phyloP scores from a whole-genome alignment of 2,329 filamentous ascomycete genomes.

The Aspergillus floridensis region DNA sequence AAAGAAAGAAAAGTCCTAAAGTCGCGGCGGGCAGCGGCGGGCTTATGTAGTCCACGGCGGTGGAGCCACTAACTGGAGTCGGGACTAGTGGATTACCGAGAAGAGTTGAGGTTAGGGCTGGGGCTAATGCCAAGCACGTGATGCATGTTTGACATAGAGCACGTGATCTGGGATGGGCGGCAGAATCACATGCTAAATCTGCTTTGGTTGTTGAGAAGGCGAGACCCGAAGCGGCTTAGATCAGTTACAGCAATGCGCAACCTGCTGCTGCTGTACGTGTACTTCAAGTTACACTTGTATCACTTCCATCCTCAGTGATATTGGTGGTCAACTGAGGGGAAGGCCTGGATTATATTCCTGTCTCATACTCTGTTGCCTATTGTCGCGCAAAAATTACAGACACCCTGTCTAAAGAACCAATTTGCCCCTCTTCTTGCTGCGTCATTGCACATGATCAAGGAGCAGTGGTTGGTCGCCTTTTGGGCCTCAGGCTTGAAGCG shows the following conservation, averaged over 20 bases:
- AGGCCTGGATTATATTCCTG: too few relatives aligned
- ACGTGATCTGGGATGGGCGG: neutral
- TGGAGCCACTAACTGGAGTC: slow-evolving; percentile 25
- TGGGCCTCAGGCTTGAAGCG: neutral
- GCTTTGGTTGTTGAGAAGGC: slow-evolving; percentile 4
- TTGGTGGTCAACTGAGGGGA: too few relatives aligned
- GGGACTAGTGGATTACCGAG: slow-evolving; percentile 17
- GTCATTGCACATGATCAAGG: neutral
- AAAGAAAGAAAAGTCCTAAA: slow-evolving; percentile 34
- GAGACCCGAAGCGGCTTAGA: neutral
- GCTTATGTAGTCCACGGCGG: slow-evolving; percentile 30
- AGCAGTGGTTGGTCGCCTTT: neutral
- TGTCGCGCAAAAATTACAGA: neutral
- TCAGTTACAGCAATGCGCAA: slow-evolving; percentile 2
- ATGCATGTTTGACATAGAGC: neutral
- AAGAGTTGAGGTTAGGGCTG: slow-evolving; percentile 16
- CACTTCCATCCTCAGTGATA: neutral
- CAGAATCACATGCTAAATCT: slow-evolving; percentile 16
- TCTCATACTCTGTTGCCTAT: neutral
- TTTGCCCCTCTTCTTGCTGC: neutral
- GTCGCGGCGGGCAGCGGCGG: slow-evolving; percentile 8
- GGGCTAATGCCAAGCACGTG: slow-evolving; percentile 4
- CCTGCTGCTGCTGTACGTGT: neutral
- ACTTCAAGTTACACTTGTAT: neutral
- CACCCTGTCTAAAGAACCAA: too few relatives aligned